Conservation (phyloP, 1,139 yeast species). For the Lodderomyces pseudojiufengensis region DNA sequence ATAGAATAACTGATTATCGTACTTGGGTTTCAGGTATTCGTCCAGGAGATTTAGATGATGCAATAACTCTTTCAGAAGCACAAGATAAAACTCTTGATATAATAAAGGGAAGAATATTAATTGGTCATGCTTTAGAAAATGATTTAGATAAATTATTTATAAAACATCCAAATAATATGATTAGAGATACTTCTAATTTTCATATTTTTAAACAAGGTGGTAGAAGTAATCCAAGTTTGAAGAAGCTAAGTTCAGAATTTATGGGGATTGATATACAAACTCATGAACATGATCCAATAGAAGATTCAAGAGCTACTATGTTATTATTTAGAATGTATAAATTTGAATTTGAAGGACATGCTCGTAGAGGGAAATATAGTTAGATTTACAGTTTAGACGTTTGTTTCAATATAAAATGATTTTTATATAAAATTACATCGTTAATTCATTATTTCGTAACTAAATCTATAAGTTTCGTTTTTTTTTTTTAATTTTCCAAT, state of each 20-base stretch:
- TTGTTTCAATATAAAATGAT: not conserved
- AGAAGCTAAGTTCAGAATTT: constrained; percentile 56
- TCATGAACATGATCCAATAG: constrained; percentile 82
- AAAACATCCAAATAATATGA: constrained; percentile 60
- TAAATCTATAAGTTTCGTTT: not conserved
- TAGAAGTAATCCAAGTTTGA: constrained; percentile 72
- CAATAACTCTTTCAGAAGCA: constrained; percentile 63
- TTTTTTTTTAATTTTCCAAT: constrained; percentile 30
- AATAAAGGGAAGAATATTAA: constrained; percentile 51
- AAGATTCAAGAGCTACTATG: constrained; percentile 90
- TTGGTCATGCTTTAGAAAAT: constrained; percentile 83
- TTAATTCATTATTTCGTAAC: constrained; percentile 5
- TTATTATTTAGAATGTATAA: constrained; percentile 61
- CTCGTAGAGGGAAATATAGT: constrained; percentile 4
- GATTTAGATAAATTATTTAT: constrained; percentile 68
- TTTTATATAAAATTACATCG: constrained; percentile 4
- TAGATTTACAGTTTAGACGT: not conserved
- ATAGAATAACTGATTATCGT: constrained; percentile 82
- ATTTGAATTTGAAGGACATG: constrained; percentile 51
- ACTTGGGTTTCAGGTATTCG: constrained; percentile 92
- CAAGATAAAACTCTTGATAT: constrained; percentile 54
- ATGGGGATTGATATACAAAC: constrained; percentile 64
- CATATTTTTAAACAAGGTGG: constrained; percentile 53
- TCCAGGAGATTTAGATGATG: constrained; percentile 64
- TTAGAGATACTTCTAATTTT: constrained; percentile 73